These are phyloP conservation scores for Phialophora chinensis DNA, from an alignment of 2,329 filamentous ascomycete genomes.

Conservation along the genomic window DNA sequence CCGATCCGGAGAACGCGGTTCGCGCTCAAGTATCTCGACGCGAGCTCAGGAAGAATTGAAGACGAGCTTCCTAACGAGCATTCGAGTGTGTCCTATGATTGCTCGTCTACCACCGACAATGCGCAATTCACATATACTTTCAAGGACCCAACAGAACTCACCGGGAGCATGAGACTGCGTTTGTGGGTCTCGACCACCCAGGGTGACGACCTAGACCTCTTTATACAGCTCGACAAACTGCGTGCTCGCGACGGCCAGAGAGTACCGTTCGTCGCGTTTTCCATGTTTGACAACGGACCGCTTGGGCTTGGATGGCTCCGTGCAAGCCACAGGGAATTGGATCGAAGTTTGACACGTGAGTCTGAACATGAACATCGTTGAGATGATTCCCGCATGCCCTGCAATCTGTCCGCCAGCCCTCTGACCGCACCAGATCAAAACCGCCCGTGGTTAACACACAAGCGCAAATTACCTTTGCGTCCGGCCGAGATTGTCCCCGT, in stretches of 20 bases:
- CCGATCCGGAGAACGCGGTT: slow-evolving; percentile 14
- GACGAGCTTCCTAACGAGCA: slow-evolving; percentile 44
- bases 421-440: neutral
- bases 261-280: slow-evolving; percentile 14
- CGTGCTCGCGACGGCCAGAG: neutral
- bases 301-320: slow-evolving; percentile 19
- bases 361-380: neutral
- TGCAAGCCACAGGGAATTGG: slow-evolving; percentile 4
- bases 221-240: slow-evolving; percentile 40
- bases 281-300: slow-evolving; percentile 19
- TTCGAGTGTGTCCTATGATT: slow-evolving; percentile 13
- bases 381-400: too few species aligned
- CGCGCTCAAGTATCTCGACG: slow-evolving; percentile 14
- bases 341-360: neutral
- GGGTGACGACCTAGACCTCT: slow-evolving; percentile 54
- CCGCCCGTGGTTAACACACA: slow-evolving; percentile 17
- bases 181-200: slow-evolving; percentile 54
- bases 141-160: slow-evolving; percentile 46
- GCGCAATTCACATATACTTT: slow-evolving; percentile 45
- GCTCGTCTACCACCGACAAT: slow-evolving; percentile 12
- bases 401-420: too few species aligned
- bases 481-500: slow-evolving; percentile 16
- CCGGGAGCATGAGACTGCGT: slow-evolving; percentile 55
- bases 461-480: slow-evolving; percentile 9
- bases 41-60: slow-evolving; percentile 18